These are phyloP conservation scores for Peronospora farinosa DNA, from an alignment of 352 stramenopile species.

Conservation along the genomic window DNA sequence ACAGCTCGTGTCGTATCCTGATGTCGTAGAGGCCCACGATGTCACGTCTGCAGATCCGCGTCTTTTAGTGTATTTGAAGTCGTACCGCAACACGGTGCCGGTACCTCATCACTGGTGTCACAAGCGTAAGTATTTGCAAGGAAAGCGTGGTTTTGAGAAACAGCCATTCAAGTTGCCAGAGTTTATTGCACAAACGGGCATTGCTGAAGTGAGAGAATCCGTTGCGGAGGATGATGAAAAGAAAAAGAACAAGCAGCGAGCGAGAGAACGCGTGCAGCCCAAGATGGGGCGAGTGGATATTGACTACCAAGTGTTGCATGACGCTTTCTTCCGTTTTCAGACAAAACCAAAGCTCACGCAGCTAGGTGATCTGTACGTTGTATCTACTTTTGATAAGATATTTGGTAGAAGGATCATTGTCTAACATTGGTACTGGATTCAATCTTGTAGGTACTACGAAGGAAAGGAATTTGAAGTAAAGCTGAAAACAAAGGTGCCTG, in stretches of 20 bases:
- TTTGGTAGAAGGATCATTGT: background rate
- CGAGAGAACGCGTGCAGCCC: conserved; percentile 89
- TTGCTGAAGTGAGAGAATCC: conserved; percentile 71
- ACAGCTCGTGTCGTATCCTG: conserved; percentile 86
- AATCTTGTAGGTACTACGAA: conserved; percentile 90
- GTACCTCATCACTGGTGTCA: conserved; percentile 96
- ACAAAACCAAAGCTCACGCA: conserved; percentile 92
- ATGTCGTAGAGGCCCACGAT: conserved; percentile 96
- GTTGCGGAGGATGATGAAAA: conserved; percentile 83
- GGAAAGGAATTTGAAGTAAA: conserved; percentile 94
- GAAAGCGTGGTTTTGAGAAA: conserved; percentile 95
- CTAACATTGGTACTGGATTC: conserved; percentile 2
- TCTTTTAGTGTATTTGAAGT: conserved; percentile 95
- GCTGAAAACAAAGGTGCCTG: conserved; percentile 86
- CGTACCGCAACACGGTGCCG: conserved; percentile 92
- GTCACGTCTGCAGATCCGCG: conserved; percentile 92
- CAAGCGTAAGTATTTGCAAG: conserved; percentile 98
- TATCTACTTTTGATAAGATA: background rate
- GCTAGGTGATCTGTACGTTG: conserved; percentile 69
- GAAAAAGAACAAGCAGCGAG: conserved; percentile 90
- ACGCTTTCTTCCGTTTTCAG: conserved; percentile 98
- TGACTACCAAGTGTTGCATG: conserved; percentile 96
- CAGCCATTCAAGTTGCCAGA: conserved; percentile 92
- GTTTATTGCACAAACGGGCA: conserved; percentile 96
- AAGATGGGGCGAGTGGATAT: conserved; percentile 97